phyloP scores from a whole-genome alignment of 2,329 filamentous ascomycete species.

The Botrytis byssoidea region DNA sequence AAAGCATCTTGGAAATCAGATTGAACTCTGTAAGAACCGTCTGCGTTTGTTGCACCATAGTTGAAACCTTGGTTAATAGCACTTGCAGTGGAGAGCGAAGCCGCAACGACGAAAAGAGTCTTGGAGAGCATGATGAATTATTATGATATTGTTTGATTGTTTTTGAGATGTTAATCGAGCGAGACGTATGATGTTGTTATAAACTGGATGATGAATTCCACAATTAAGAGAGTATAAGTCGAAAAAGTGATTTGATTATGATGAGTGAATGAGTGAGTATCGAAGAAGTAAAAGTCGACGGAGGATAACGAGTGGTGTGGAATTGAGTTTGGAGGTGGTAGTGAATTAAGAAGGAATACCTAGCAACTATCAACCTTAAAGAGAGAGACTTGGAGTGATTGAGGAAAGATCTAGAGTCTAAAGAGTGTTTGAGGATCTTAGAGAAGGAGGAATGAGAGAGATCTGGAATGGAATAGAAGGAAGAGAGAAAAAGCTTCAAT shows the following conservation, averaged over 20 bases:
- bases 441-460: neutral
- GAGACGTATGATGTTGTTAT: neutral
- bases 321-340: neutral
- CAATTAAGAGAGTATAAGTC: constrained; percentile 9
- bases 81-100: constrained; percentile 38
- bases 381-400: neutral
- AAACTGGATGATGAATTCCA: neutral
- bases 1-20: constrained; percentile 69
- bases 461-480: neutral
- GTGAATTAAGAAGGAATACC: neutral
- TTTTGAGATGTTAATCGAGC: constrained; percentile 16
- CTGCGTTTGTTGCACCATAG: constrained; percentile 64
- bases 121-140: constrained; percentile 33
- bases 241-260: neutral
- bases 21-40: constrained; percentile 58
- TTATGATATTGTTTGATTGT: constrained; percentile 19
- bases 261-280: neutral
- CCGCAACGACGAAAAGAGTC: constrained; percentile 33
- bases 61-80: constrained; percentile 59
- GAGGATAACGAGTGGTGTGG: neutral
- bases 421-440: neutral
- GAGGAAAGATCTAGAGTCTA: neutral
- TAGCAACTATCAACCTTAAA: neutral
- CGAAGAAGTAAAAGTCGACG: neutral
- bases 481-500: neutral